Base-by-base conservation (phyloP, 1,284 basidiomycete species). In the Athelia psychrophila region DNA sequence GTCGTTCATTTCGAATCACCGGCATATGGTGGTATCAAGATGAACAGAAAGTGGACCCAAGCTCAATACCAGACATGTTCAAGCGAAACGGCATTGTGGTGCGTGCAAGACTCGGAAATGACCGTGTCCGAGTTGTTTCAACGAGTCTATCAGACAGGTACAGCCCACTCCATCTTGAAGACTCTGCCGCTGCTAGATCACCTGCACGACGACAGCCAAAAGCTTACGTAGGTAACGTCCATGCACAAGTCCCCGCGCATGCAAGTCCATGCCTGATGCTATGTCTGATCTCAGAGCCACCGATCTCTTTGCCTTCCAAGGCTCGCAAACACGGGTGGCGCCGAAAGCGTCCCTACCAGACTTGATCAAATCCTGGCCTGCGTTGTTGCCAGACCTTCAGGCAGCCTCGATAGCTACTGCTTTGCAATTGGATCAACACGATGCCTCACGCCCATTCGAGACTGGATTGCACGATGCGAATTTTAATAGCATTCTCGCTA, bases 221-320 rank as follows among this genome's bases (percentile, higher is more conserved):
- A 80, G 55, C 64, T 81, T 56, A 84, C 83, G 88, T 90, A 68
- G 50, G 71, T 61, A 50, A 42, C n/a, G 6, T 42, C 20, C 38
- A n/a, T 22, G 38, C 38, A n/a, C 16, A 42, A n/a, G 16, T 42
- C 38, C 6, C 38, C n/a, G n/a, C 38, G 20, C 38, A n/a, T 42
- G 16, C 5, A 30, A 30, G 5, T 30, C 13, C 5, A 30, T 30
- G 47, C 47, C 57, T 51, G 51, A 50, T 32, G 27, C 22, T 16
- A 42, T 6, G n/a, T 42, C 38, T 16, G 38, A 42, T 40, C 30
- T 24, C 46, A 91, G 88, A 52, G 82, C 84, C 10, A 83, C 81
- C 50, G 85, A 91, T 66, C 66, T 90, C 35, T 91, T 91, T 63
- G 84, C 86, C 33, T 91, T 91, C 62, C 84, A 88, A 67, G 82